A percentile compares a stretch with the other conserved stretches of the same genome.
Conservation (phyloP, 192 early-diverging fungal genomes). For the Ambispora gerdemannii region DNA sequence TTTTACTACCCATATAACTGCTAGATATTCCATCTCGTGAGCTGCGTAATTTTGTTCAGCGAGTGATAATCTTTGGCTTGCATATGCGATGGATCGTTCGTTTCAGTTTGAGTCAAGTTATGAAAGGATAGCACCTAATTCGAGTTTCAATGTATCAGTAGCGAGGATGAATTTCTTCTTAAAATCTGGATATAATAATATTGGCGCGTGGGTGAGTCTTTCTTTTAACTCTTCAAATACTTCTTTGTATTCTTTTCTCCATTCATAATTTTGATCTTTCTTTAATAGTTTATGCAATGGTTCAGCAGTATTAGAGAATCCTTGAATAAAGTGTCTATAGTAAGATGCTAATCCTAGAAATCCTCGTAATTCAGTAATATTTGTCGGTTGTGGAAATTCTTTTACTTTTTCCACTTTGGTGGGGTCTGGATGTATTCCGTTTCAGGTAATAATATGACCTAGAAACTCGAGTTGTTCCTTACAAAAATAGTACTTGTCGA, state of each 20-base stretch:
- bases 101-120: background rate
- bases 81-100: background rate
- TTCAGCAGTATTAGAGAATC: constrained; percentile 33
- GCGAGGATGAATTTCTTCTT: background rate
- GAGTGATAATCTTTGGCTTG: background rate
- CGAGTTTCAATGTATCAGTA: constrained; percentile 7
- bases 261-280: constrained; percentile 32
- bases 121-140: background rate
- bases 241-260: background rate
- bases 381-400: too few relatives aligned
- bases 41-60: too few relatives aligned
- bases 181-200: background rate
- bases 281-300: constrained; percentile 35
- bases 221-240: background rate
- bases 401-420: too few relatives aligned
- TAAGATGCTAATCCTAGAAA: constrained; percentile 42
- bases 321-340: constrained; percentile 35
- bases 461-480: too few relatives aligned
- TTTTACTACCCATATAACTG: too few relatives aligned
- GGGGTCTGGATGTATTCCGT: too few relatives aligned
- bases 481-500: too few relatives aligned
- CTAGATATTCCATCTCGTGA: too few relatives aligned
- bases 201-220: background rate
- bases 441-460: too few relatives aligned
- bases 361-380: constrained; percentile 23